A percentile compares a stretch with the other conserved stretches of the same genome.
These are phyloP conservation scores for Chytriomyces sp. DNA, from an alignment of 192 early-diverging fungal genomes.

Conservation along the genomic window DNA sequence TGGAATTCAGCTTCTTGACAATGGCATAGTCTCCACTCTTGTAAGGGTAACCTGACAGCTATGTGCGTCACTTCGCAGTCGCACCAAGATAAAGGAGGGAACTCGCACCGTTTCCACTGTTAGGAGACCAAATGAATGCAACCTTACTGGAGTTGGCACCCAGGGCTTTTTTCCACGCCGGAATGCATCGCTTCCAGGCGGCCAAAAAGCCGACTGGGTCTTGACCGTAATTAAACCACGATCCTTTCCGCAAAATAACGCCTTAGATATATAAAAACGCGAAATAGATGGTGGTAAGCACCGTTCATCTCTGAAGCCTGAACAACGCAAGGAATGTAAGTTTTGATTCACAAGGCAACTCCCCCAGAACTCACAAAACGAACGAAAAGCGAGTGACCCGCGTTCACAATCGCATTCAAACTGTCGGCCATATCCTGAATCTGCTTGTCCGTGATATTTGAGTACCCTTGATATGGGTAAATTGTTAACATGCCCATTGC, in stretches of 20 bases:
- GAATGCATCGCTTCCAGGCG: constrained; percentile 18
- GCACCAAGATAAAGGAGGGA: background rate
- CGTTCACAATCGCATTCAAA: constrained; percentile 23
- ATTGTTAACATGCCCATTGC: constrained; percentile 45
- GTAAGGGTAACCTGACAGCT: constrained; percentile 20
- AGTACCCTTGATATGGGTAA: constrained; percentile 39
- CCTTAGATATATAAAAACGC: too few species aligned
- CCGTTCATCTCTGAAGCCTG: constrained; percentile 35
- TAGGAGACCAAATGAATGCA: constrained; percentile 34
- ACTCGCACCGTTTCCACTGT: constrained; percentile 25
- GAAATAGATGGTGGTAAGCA: background rate
- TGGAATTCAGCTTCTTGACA: background rate
- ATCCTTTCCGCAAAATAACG: too few species aligned
- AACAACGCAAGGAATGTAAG: background rate
- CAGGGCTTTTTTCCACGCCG: constrained; percentile 8
- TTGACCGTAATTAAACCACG: constrained; percentile 35
- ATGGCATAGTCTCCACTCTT: background rate
- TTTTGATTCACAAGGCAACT: too few species aligned
- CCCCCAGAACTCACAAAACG: constrained; percentile 27
- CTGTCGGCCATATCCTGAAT: constrained; percentile 17
- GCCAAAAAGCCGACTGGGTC: constrained; percentile 25
- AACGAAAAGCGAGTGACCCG: constrained; percentile 24
- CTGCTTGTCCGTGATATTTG: constrained; percentile 33
- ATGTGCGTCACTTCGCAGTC: background rate
- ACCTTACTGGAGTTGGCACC: constrained; percentile 27